Conservation (phyloP, 2,329 filamentous ascomycete genomes). For the Apiospora malaysiana region DNA sequence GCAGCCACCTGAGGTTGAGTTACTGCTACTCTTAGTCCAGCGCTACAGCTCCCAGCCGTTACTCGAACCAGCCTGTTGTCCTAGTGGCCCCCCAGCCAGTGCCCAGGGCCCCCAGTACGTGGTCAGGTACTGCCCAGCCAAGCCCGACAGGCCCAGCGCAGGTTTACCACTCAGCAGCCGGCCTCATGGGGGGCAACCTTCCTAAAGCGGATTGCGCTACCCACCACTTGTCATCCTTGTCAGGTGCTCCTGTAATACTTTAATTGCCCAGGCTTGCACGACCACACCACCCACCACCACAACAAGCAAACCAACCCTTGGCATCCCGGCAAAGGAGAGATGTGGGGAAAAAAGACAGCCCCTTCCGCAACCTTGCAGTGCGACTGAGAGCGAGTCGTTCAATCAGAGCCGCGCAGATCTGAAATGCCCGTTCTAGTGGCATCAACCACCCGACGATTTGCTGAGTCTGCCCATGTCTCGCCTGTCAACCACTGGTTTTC, state of each 20-base stretch:
- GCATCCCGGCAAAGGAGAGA: not conserved
- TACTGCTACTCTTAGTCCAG: slow-evolving; percentile 7
- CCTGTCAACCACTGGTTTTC: slow-evolving; percentile 15
- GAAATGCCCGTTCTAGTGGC: slow-evolving; percentile 15
- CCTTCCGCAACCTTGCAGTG: slow-evolving; percentile 14
- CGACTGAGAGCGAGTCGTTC: slow-evolving; percentile 12
- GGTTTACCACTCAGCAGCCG: slow-evolving; percentile 7
- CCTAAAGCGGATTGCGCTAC: slow-evolving; percentile 18
- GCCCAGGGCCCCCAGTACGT: no score
- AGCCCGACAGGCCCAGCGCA: not conserved
- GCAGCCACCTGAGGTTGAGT: slow-evolving; percentile 13
- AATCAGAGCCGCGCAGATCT: slow-evolving; percentile 13
- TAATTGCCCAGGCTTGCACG: slow-evolving; percentile 18
- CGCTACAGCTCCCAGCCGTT: slow-evolving; percentile 10
- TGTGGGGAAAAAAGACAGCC: not conserved
- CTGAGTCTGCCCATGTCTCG: not conserved
- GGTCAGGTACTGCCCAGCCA: no score
- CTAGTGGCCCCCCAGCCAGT: no score
- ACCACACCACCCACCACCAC: not conserved
- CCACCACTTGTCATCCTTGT: slow-evolving; percentile 20
- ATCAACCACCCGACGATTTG: slow-evolving; percentile 6
- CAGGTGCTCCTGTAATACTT: slow-evolving; percentile 23
- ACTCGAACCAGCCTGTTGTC: not conserved
- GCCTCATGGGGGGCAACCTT: slow-evolving; percentile 17
- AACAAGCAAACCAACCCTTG: not conserved